Evolutionary conservation across 306 rosid genomes (phyloP).

Genomic region (Quercus berberidifolia): DNA sequence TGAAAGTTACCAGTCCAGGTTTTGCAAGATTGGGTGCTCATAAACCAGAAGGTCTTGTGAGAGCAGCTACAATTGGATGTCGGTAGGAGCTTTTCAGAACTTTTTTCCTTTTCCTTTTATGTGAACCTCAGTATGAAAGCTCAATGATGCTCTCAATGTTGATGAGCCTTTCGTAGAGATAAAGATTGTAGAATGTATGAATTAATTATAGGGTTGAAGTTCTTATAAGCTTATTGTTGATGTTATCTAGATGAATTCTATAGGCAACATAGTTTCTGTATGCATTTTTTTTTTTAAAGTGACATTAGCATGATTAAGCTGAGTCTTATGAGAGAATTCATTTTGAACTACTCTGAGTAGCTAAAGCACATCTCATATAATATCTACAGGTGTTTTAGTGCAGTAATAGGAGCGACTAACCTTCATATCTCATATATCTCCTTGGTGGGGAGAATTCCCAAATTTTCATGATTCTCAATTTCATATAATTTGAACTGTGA

Average conservation of each 20-base stretch:
- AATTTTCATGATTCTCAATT: not conserved
- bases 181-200: not conserved
- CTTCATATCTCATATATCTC: not conserved
- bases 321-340: too few relatives aligned
- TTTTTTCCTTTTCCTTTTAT: not conserved
- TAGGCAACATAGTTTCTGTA: too few relatives aligned
- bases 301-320: too few relatives aligned
- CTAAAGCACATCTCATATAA: too few relatives aligned
- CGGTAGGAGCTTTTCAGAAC: slow-evolving; percentile 20
- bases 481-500: not conserved
- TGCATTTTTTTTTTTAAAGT: too few relatives aligned
- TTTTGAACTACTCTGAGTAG: too few relatives aligned
- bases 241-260: too few relatives aligned
- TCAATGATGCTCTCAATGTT: not conserved
- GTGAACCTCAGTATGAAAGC: not conserved
- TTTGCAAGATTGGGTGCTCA: not conserved
- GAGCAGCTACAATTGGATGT: slow-evolving; percentile 15
- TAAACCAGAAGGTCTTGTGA: not conserved
- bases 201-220: not conserved
- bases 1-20: not conserved
- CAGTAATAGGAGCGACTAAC: too few relatives aligned
- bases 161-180: not conserved
- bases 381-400: too few relatives aligned
- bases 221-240: not conserved
- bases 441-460: not conserved